A percentile compares a stretch with the other conserved stretches of the same genome.
These are phyloP conservation scores for Cryptosporidium ryanae DNA, from an alignment of 169 alveolate species.

Conservation along the genomic window DNA sequence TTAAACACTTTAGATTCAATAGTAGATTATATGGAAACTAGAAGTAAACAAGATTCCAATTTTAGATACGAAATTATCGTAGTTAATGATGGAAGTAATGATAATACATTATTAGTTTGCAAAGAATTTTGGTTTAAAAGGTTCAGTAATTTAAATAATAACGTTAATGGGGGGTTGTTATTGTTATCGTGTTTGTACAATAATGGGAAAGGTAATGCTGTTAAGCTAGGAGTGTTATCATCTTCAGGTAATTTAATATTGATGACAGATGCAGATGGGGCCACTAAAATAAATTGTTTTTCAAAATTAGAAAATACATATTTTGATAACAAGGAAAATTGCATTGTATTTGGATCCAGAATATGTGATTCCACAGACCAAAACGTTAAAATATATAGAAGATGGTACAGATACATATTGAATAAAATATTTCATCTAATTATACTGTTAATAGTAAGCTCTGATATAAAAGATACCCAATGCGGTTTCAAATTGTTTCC, in stretches of 20 bases:
- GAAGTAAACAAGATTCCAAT: conserved; percentile 15
- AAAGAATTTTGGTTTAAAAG: conserved; percentile 73
- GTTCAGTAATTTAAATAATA: conserved; percentile 11
- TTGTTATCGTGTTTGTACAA: conserved; percentile 79
- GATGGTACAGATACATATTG: conserved; percentile 41
- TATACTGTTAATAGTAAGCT: conserved; percentile 71
- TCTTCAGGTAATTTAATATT: conserved; percentile 82
- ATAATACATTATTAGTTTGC: conserved; percentile 80
- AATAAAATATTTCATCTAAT: conserved; percentile 48
- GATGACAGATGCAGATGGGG: conserved; percentile 92
- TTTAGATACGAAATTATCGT: conserved; percentile 84
- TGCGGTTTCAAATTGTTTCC: conserved; percentile 91
- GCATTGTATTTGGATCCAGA: conserved; percentile 87
- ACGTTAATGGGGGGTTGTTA: conserved; percentile 73
- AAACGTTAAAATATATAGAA: conserved; percentile 1
- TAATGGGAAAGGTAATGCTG: conserved; percentile 90
- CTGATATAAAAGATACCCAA: conserved; percentile 85
- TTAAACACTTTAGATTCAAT: conserved; percentile 80
- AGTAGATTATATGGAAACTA: conserved; percentile 67
- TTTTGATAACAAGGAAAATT: conserved; percentile 74
- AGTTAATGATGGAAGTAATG: conserved; percentile 88
- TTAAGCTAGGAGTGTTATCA: conserved; percentile 81
- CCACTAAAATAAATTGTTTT: conserved; percentile 85
- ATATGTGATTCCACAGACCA: conserved; percentile 74
- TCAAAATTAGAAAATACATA: conserved; percentile 75